These are phyloP conservation scores for Tulasnella calospora DNA, from an alignment of 768 basidiomycete species.

Conservation along the genomic window DNA sequence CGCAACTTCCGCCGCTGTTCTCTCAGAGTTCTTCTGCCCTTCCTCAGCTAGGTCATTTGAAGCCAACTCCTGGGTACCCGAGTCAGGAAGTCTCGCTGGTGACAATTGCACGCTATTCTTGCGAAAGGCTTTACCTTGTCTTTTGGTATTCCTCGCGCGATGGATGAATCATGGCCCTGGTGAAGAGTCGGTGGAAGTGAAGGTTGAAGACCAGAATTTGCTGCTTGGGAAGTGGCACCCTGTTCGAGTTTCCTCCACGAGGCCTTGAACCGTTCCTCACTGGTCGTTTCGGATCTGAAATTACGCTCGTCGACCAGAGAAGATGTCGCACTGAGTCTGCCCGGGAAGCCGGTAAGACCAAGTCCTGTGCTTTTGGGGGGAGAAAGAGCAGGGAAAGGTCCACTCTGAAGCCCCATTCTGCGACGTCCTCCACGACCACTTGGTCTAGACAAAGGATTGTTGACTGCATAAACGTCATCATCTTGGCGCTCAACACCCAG, in stretches of 20 bases:
- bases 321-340: too few relatives aligned
- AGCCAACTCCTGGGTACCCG: not conserved
- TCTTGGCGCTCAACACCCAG: conserved; percentile 42
- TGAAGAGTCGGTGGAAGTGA: not conserved
- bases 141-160: not conserved
- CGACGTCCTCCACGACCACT: not conserved
- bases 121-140: not conserved
- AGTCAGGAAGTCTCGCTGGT: not conserved
- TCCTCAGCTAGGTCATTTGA: not conserved
- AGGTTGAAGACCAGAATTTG: too few relatives aligned
- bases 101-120: not conserved
- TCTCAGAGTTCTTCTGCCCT: not conserved
- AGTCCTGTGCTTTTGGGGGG: too few relatives aligned
- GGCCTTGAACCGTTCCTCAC: too few relatives aligned
- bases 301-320: too few relatives aligned
- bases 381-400: too few relatives aligned
- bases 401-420: not conserved
- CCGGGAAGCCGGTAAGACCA: too few relatives aligned
- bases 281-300: too few relatives aligned
- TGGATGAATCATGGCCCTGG: not conserved
- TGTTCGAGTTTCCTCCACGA: too few relatives aligned
- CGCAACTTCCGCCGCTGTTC: not conserved
- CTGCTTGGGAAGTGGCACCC: too few relatives aligned
- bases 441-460: not conserved
- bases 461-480: not conserved